phyloP scores from a whole-genome alignment of 2,329 filamentous ascomycete genomes.

The Diaporthe amygdali region DNA sequence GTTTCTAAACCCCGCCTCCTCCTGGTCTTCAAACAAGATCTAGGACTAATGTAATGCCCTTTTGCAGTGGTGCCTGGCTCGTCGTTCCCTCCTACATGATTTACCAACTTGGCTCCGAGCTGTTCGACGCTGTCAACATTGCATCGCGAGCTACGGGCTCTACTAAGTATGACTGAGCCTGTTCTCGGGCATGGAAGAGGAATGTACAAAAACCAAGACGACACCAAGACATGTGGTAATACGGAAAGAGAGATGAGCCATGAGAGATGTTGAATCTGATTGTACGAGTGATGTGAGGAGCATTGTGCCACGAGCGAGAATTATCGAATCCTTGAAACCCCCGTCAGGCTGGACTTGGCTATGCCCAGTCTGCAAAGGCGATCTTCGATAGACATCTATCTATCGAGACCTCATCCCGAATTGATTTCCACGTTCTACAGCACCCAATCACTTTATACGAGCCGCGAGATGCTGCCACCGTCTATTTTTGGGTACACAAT shows the following conservation, averaged over 20 bases:
- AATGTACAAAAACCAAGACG: background rate
- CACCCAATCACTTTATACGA: background rate
- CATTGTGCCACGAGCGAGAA: background rate
- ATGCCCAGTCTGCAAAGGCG: background rate
- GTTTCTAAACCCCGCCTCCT: constrained; percentile 30
- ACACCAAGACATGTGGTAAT: background rate
- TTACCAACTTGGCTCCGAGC: constrained; percentile 52
- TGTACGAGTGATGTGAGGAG: background rate
- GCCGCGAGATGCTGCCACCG: no score
- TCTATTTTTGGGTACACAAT: no score
- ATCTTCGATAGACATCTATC: background rate
- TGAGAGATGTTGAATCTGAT: background rate
- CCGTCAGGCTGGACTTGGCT: background rate
- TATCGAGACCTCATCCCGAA: background rate
- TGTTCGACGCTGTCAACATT: constrained; percentile 50
- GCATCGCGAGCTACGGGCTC: constrained; percentile 37
- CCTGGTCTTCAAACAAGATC: background rate
- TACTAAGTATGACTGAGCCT: constrained; percentile 46
- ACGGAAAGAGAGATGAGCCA: background rate
- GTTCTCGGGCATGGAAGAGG: background rate
- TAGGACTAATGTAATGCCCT: background rate
- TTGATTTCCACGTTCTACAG: background rate
- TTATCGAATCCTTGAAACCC: background rate
- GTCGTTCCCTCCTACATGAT: constrained; percentile 58
- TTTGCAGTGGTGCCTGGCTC: constrained; percentile 58